These are phyloP conservation scores for Tephrocybe sp. DNA, from an alignment of 768 basidiomycete genomes.

Conservation along the genomic window DNA sequence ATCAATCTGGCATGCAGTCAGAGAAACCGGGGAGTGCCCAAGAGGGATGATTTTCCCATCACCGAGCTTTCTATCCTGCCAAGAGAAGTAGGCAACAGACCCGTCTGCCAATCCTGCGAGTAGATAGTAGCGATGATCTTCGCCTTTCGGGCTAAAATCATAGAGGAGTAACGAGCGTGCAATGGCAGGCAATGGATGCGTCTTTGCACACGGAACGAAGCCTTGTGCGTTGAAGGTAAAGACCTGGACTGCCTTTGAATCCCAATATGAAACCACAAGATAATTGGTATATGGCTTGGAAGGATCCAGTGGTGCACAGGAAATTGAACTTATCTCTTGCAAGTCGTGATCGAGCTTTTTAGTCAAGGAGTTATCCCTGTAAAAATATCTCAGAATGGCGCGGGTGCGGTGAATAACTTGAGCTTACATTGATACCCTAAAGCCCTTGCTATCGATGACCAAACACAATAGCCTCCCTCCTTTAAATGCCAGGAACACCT, in stretches of 20 bases:
- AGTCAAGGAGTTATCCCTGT: slow-evolving; percentile 13
- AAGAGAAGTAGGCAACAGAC: slow-evolving; percentile 54
- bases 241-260: slow-evolving; percentile 59
- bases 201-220: slow-evolving; percentile 33
- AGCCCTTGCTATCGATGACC: slow-evolving; percentile 38
- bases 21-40: slow-evolving; percentile 62
- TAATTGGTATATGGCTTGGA: slow-evolving; percentile 42
- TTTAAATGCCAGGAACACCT: slow-evolving; percentile 59
- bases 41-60: slow-evolving; percentile 62
- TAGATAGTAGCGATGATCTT: slow-evolving; percentile 48
- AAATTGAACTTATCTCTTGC: slow-evolving; percentile 68
- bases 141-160: slow-evolving; percentile 35
- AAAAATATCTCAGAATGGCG: background rate
- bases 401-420: background rate
- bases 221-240: slow-evolving; percentile 31
- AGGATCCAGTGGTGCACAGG: slow-evolving; percentile 55
- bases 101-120: slow-evolving; percentile 79
- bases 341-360: slow-evolving; percentile 9
- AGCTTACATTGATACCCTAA: slow-evolving; percentile 32
- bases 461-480: slow-evolving; percentile 53
- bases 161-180: slow-evolving; percentile 50
- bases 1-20: slow-evolving; percentile 55
- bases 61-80: slow-evolving; percentile 39
- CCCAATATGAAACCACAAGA: slow-evolving; percentile 77
- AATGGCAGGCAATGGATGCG: slow-evolving; percentile 36